Percentiles rank a stretch among this genome's conserved stretches.
These are phyloP conservation scores for Blastobotrys elegans DNA, from an alignment of 1,139 yeast genomes.

Conservation along the genomic window DNA sequence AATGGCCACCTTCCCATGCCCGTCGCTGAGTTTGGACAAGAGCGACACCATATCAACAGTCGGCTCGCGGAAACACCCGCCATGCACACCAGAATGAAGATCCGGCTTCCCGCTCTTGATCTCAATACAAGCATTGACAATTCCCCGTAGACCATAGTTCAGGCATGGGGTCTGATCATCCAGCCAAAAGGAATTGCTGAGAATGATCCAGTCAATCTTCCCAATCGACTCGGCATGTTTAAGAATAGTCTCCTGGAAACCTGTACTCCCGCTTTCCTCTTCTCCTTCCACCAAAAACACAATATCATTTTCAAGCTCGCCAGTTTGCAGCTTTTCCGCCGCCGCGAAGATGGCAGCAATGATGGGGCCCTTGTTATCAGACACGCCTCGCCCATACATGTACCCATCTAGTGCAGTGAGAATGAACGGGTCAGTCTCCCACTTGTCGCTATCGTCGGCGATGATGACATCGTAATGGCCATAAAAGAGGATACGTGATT, in stretches of 20 bases:
- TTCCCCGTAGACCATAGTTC: conserved; percentile 92
- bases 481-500: conserved; percentile 59
- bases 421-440: conserved; percentile 77
- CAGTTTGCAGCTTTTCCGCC: conserved; percentile 56
- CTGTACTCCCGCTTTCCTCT: conserved; percentile 89
- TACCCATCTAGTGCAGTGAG: conserved; percentile 79
- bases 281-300: conserved; percentile 89
- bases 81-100: conserved; percentile 94
- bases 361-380: conserved; percentile 93
- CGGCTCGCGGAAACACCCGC: conserved; percentile 87
- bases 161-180: conserved; percentile 86
- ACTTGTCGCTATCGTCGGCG: conserved; percentile 52
- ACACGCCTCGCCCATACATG: conserved; percentile 85
- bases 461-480: conserved; percentile 94
- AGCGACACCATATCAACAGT: conserved; percentile 77
- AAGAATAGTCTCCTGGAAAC: conserved; percentile 64
- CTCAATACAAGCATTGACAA: conserved; percentile 70
- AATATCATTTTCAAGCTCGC: conserved; percentile 62
- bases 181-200: conserved; percentile 92
- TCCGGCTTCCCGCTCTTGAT: conserved; percentile 74
- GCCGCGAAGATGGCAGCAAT: conserved; percentile 87
- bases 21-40: conserved; percentile 52
- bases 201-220: conserved; percentile 76
- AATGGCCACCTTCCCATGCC: conserved; percentile 51
- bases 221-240: conserved; percentile 53